Evolutionary conservation across 176 grass and related monocot species (phyloP).

Genomic region (Zizania latifolia): DNA sequence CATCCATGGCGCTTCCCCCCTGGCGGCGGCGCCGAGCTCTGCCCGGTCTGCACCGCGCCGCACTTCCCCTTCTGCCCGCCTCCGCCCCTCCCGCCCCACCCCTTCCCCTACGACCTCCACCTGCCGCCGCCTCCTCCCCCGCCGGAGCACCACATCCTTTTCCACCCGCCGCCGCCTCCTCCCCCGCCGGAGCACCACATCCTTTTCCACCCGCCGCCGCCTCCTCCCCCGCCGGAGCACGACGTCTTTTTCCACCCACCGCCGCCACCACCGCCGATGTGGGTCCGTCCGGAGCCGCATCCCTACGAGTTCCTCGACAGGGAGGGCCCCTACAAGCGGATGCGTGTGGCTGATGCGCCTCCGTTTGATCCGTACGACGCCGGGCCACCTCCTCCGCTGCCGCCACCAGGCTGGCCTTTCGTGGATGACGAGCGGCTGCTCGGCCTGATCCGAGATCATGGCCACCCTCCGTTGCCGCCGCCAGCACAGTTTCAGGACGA

Average conservation of each 20-base stretch:
- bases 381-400: constrained; percentile 12
- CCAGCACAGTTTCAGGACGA: constrained; percentile 20
- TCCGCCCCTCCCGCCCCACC: constrained; percentile 49
- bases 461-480: constrained; percentile 17
- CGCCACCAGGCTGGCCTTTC: constrained; percentile 18
- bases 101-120: constrained; percentile 51
- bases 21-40: constrained; percentile 43
- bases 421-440: constrained; percentile 55
- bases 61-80: constrained; percentile 87
- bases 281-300: constrained; percentile 21
- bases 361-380: constrained; percentile 28
- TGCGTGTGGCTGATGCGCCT: constrained; percentile 56
- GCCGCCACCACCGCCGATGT: constrained; percentile 33
- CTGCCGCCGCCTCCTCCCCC: too few relatives aligned
- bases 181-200: constrained; percentile 7
- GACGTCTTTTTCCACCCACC: constrained; percentile 18
- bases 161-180: constrained; percentile 40
- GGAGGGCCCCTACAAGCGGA: constrained; percentile 58
- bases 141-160: constrained; percentile 63
- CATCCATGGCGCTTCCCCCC: constrained; percentile 61
- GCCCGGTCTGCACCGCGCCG: constrained; percentile 56
- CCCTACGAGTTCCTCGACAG: constrained; percentile 24
- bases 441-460: constrained; percentile 69
- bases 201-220: constrained; percentile 31
- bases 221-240: constrained; percentile 20